Evolutionary conservation across 805 yeast genomes (phyloP).

Genomic region (Candida qinlingensis): DNA sequence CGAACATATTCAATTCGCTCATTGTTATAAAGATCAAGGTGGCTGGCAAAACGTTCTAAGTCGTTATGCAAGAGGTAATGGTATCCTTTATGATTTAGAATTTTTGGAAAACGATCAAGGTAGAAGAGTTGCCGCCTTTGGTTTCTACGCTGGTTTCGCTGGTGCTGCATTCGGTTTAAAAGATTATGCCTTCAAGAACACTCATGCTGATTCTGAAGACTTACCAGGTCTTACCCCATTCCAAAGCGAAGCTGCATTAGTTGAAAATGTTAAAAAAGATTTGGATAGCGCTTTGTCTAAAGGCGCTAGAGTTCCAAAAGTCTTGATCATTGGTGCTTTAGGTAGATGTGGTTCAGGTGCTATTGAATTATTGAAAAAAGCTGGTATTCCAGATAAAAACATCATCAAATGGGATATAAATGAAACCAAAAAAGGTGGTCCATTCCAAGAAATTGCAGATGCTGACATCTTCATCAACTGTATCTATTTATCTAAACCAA

Average conservation of each 20-base stretch:
- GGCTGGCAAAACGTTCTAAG: conserved; percentile 93
- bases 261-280: conserved; percentile 62
- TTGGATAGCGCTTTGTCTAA: conserved; percentile 53
- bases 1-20: conserved; percentile 98
- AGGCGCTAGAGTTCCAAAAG: conserved; percentile 67
- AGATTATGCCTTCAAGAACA: conserved; percentile 92
- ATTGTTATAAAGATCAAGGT: conserved; percentile 94
- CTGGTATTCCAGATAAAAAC: conserved; percentile 82
- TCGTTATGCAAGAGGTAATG: conserved; percentile 90
- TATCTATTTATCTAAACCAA: conserved; percentile 89
- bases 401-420: conserved; percentile 93
- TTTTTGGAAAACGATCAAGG: conserved; percentile 91
- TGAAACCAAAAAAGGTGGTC: conserved; percentile 96
- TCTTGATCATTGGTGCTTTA: conserved; percentile 90
- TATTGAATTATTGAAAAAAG: conserved; percentile 70
- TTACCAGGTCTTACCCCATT: conserved; percentile 80
- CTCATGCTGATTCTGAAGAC: conserved; percentile 59
- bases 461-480: conserved; percentile 93
- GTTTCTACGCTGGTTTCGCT: conserved; percentile 99
- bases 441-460: conserved; percentile 83
- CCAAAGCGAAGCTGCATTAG: conserved; percentile 69
- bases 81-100: conserved; percentile 88
- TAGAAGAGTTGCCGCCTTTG: conserved; percentile 98
- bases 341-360: conserved; percentile 99
- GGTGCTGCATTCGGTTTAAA: conserved; percentile 96